Conservation (phyloP, 2,329 filamentous ascomycete species). For the Cladophialophora bantiana region DNA sequence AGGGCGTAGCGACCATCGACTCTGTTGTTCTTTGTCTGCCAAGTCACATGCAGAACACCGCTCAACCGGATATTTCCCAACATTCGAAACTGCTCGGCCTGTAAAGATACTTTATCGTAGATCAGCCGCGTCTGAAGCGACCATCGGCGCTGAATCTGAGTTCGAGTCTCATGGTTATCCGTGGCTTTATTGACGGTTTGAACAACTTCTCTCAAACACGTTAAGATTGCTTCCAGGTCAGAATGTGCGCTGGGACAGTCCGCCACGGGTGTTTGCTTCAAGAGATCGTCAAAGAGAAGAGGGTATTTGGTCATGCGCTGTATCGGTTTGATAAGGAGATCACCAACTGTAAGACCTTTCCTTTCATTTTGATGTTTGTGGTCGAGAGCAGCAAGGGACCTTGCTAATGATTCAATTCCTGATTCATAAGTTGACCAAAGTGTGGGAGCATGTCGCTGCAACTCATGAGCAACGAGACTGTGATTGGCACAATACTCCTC, state of each 20-base stretch:
- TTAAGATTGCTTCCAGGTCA: constrained; percentile 76
- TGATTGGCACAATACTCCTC: constrained; percentile 92
- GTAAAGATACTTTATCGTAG: constrained; percentile 69
- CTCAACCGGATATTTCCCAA: constrained; percentile 83
- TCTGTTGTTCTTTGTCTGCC: constrained; percentile 69
- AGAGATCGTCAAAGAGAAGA: constrained; percentile 81
- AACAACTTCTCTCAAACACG: constrained; percentile 75
- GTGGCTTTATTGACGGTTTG: constrained; percentile 84
- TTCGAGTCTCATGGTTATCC: constrained; percentile 73
- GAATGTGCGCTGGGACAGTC: constrained; percentile 86
- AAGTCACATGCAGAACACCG: constrained; percentile 82
- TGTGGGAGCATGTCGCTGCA: constrained; percentile 71
- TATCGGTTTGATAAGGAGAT: constrained; percentile 94
- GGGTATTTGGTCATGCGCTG: constrained; percentile 93
- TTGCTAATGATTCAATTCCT: constrained; percentile 82
- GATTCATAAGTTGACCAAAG: constrained; percentile 82
- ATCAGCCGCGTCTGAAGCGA: constrained; percentile 80
- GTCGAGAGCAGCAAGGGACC: constrained; percentile 74
- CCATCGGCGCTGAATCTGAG: constrained; percentile 80
- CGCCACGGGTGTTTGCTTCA: constrained; percentile 80
- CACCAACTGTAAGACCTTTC: constrained; percentile 81
- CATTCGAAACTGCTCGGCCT: constrained; percentile 70
- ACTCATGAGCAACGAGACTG: constrained; percentile 80
- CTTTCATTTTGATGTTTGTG: constrained; percentile 67
- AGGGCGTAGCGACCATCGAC: constrained; percentile 83